Evolutionary conservation across 108 stramenopile species (phyloP), one percentile per base, ranked within the genome.

Genomic region (Fragilaria radians): DNA sequence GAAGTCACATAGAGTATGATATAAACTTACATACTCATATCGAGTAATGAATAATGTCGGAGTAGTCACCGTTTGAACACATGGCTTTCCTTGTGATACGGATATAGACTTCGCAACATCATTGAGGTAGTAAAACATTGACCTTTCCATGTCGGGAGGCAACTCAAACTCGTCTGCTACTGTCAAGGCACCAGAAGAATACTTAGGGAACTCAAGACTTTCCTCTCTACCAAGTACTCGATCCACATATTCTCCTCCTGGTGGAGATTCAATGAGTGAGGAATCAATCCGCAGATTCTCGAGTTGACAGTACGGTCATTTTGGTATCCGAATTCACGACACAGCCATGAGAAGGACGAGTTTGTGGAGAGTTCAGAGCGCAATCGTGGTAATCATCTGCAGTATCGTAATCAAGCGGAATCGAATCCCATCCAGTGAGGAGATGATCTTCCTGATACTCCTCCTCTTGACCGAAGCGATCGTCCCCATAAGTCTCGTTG

Each of bases 21-120:
- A 74, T 14, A 79, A 50, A 52, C 73, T 79, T 23, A 67, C 77
- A 32, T 79, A 79, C 46, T 73, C 72, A 32, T 74, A 73, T 1
- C 77, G 65, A 22, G 73, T 70, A 14, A 74, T 34, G 3, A 79
- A 62, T 4, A 79, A 60, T 18, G 77, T 79, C 32, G 63, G 46
- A 42, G 66, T 67, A 17, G 23, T 7, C 27, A 49, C 49, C 14
- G 57, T 72, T 27, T 50, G 34, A 5, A 45, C 26, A 45, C 71
- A 72, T 30, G 21, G 29, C 61, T 33, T 4, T 52, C 11, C 36
- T 11, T 7, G 36, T 42, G 36, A 7, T 42, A 14, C 14, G 36
- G 36, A 42, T 11, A 42, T 29, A 22, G 51, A 31, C 32, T 66
- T 57, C 54, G 66, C 26, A 0, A 72, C 65, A 49, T 65, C 29